Percentiles rank a stretch among this genome's conserved stretches.
Evolutionary conservation across 495 filamentous ascomycete genomes (phyloP).

Genomic region (Elasticomyces elasticus): DNA sequence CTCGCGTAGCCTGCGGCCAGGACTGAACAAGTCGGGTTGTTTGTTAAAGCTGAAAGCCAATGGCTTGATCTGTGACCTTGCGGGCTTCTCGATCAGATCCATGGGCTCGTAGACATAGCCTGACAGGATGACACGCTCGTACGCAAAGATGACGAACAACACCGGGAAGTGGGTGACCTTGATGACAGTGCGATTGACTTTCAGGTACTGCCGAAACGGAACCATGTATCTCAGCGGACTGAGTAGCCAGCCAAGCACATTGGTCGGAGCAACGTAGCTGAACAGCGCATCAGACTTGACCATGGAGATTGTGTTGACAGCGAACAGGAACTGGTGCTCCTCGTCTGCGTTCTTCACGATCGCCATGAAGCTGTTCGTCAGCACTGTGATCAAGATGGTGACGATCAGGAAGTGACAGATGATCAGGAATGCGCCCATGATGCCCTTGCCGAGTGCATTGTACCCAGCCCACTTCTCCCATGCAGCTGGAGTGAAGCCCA

Average conservation of each 20-base stretch:
- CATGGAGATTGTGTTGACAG: conserved; percentile 90
- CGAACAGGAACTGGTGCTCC: conserved; percentile 89
- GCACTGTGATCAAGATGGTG: conserved; percentile 82
- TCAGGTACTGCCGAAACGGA: conserved; percentile 68
- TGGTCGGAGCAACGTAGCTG: conserved; percentile 80
- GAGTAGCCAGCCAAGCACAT: conserved; percentile 77
- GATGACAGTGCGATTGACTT: conserved; percentile 74
- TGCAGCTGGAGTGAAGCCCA: conserved; percentile 75
- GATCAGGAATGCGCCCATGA: conserved; percentile 74
- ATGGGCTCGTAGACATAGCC: conserved; percentile 61
- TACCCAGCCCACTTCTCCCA: conserved; percentile 68
- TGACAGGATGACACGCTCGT: conserved; percentile 69
- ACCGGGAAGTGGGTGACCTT: conserved; percentile 84
- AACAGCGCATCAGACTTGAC: conserved; percentile 91
- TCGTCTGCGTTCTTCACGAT: conserved; percentile 86
- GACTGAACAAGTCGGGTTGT: conserved; percentile 53
- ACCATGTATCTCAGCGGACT: conserved; percentile 69
- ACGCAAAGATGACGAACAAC: conserved; percentile 71
- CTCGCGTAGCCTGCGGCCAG: conserved; percentile 56
- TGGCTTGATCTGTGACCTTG: conserved; percentile 30
- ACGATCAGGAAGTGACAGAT: conserved; percentile 93
- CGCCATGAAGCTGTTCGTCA: conserved; percentile 89
- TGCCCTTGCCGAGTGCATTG: conserved; percentile 60
- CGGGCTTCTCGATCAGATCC: conserved; percentile 48
- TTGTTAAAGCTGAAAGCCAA: conserved; percentile 31